Conservation (phyloP, 495 filamentous ascomycete genomes). For the Cryomyces antarcticus region DNA sequence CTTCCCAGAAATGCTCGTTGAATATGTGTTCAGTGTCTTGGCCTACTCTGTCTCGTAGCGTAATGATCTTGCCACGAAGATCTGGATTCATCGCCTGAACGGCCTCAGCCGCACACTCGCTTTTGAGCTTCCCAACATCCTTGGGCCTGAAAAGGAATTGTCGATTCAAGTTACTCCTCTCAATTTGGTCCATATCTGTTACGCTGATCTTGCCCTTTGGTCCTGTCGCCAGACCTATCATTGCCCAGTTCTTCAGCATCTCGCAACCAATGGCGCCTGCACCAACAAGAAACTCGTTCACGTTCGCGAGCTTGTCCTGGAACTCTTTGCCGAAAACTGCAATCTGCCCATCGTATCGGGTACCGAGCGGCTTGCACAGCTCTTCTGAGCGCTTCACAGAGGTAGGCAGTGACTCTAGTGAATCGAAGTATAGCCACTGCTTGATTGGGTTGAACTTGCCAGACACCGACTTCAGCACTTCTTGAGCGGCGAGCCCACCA, state of each 20-base stretch:
- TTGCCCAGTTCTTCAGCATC: conserved; percentile 99
- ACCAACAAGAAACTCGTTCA: conserved; percentile 84
- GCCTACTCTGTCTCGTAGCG: conserved; percentile 74
- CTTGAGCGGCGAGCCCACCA: conserved; percentile 85
- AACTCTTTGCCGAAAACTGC: conserved; percentile 87
- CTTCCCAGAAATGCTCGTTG: conserved; percentile 83
- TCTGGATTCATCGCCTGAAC: conserved; percentile 92
- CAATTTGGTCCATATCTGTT: conserved; percentile 96
- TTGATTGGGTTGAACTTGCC: conserved; percentile 89
- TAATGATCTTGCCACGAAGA: conserved; percentile 61
- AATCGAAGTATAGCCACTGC: conserved; percentile 95
- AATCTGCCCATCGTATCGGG: conserved; percentile 91
- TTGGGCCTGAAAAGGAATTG: conserved; percentile 91
- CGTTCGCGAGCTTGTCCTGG: conserved; percentile 79
- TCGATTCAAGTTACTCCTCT: conserved; percentile 96
- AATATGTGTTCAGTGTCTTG: conserved; percentile 88
- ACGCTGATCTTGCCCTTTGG: conserved; percentile 74
- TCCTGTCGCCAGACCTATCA: conserved; percentile 87
- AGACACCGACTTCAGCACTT: conserved; percentile 91
- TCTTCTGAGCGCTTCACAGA: conserved; percentile 60
- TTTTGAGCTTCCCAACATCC: conserved; percentile 95
- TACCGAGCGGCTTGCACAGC: conserved; percentile 59
- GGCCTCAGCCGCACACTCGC: conserved; percentile 75
- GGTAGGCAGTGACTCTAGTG: conserved; percentile 76
- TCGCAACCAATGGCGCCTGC: conserved; percentile 97